These are phyloP conservation scores for Pythium pyrilobum DNA, from an alignment of 352 stramenopile species.

Conservation along the genomic window DNA sequence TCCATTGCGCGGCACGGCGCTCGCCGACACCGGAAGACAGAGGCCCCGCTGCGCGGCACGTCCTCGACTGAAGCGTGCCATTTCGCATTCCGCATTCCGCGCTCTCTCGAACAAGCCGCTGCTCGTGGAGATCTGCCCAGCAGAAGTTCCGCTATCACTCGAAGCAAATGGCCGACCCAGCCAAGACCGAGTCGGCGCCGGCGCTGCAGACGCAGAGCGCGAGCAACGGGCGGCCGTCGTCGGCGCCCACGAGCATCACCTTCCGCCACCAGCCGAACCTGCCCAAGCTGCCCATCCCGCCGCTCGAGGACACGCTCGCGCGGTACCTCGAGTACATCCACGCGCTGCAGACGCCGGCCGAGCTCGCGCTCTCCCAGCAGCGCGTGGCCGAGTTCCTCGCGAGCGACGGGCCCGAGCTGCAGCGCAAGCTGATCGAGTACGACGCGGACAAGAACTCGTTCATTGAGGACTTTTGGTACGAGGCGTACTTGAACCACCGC, in stretches of 20 bases:
- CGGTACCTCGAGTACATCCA: conserved; percentile 74
- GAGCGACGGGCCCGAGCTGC: conserved; percentile 65
- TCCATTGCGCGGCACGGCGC: not conserved
- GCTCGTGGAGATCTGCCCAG: no score
- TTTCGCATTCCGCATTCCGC: not conserved
- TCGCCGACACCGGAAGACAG: not conserved
- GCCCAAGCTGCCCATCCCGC: conserved; percentile 83
- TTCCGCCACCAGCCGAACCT: conserved; percentile 67
- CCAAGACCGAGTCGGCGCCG: no score
- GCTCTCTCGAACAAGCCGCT: not conserved
- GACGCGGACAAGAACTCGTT: conserved; percentile 70
- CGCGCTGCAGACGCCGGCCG: conserved; percentile 67
- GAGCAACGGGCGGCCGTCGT: not conserved
- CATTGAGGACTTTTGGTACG: conserved; percentile 95
- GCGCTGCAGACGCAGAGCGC: no score
- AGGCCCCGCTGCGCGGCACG: no score
- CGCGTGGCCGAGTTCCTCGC: conserved; percentile 55
- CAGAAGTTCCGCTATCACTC: no score
- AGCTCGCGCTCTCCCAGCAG: conserved; percentile 46
- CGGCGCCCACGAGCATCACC: conserved; percentile 27
- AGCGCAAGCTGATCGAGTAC: conserved; percentile 67
- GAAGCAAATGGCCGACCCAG: no score
- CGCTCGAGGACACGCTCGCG: conserved; percentile 69
- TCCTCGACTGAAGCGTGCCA: no score
- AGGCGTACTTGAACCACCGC: conserved; percentile 92